Conservation (phyloP, 179 eudicot genomes). For the Beta corolliflora region DNA sequence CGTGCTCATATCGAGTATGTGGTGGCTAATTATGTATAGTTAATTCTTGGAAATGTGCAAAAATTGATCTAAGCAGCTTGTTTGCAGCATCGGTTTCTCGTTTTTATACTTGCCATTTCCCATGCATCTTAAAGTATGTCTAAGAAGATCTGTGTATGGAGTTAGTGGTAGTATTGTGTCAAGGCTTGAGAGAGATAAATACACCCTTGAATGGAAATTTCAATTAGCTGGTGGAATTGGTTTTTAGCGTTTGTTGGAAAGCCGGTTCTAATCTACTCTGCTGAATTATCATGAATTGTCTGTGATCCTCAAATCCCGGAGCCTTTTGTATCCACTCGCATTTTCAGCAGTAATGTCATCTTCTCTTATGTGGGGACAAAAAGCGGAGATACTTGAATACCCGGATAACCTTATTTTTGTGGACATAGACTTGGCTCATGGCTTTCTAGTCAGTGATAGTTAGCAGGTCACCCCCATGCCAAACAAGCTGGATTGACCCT, state of each 20-base stretch:
- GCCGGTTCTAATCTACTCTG: not conserved
- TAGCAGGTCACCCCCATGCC: too few relatives aligned
- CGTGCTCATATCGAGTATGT: not conserved
- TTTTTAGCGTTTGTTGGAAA: not conserved
- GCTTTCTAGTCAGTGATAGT: not conserved
- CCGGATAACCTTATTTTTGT: not conserved
- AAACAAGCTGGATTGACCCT: too few relatives aligned
- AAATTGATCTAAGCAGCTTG: not conserved
- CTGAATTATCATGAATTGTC: not conserved
- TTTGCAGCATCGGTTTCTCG: not conserved
- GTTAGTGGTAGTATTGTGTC: not conserved
- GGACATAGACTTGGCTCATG: constrained; percentile 7
- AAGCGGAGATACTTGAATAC: not conserved
- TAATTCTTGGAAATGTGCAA: not conserved
- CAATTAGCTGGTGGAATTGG: constrained; percentile 1
- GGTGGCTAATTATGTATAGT: too few relatives aligned
- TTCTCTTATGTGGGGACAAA: not conserved
- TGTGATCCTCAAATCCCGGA: not conserved
- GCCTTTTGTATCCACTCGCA: not conserved
- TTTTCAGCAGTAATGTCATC: not conserved
- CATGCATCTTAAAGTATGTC: not conserved
- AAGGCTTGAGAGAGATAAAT: not conserved
- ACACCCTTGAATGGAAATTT: not conserved
- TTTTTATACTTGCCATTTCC: not conserved
- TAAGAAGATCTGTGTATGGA: not conserved